Percentiles rank a stretch among this genome's conserved stretches.
phyloP scores from a whole-genome alignment of 768 basidiomycete genomes.

The Russula lepida region DNA sequence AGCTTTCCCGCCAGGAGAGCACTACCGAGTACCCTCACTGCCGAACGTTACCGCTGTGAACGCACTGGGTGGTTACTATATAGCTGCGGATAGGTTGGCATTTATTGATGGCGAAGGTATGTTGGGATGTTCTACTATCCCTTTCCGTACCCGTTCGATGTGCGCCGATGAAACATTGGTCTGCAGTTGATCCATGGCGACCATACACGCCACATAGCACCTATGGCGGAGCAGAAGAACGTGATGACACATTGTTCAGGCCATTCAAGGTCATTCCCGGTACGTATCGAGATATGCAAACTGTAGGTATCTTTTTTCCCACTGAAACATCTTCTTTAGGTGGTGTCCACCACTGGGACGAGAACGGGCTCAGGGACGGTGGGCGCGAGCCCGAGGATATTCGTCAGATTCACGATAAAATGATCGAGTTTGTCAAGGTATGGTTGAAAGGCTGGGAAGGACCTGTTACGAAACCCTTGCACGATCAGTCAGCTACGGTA shows the following conservation, averaged over 20 bases:
- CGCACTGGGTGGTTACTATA: slow-evolving; percentile 71
- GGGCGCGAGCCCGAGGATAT: slow-evolving; percentile 69
- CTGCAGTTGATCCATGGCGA: slow-evolving; percentile 80
- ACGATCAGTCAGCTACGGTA: not conserved
- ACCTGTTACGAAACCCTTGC: not conserved
- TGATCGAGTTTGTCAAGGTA: slow-evolving; percentile 64
- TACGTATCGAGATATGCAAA: slow-evolving; percentile 31
- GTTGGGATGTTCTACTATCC: not conserved
- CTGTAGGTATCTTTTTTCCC: not conserved
- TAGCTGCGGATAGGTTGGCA: slow-evolving; percentile 73
- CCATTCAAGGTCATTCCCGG: slow-evolving; percentile 87
- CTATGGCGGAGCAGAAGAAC: slow-evolving; percentile 45
- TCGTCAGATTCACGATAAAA: slow-evolving; percentile 68
- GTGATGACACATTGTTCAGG: slow-evolving; percentile 59
- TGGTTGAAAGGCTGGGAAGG: slow-evolving; percentile 51
- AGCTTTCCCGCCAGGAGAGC: slow-evolving; percentile 69
- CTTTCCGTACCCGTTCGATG: not conserved
- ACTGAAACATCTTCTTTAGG: slow-evolving; percentile 29
- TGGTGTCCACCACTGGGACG: slow-evolving; percentile 67
- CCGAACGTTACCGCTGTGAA: slow-evolving; percentile 85
- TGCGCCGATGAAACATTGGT: not conserved
- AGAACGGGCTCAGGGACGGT: slow-evolving; percentile 63
- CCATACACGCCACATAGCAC: slow-evolving; percentile 77
- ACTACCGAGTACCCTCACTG: slow-evolving; percentile 58
- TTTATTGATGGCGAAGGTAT: slow-evolving; percentile 81